Conservation (phyloP, 305 asterid species). For the Solanum hybrid region DNA sequence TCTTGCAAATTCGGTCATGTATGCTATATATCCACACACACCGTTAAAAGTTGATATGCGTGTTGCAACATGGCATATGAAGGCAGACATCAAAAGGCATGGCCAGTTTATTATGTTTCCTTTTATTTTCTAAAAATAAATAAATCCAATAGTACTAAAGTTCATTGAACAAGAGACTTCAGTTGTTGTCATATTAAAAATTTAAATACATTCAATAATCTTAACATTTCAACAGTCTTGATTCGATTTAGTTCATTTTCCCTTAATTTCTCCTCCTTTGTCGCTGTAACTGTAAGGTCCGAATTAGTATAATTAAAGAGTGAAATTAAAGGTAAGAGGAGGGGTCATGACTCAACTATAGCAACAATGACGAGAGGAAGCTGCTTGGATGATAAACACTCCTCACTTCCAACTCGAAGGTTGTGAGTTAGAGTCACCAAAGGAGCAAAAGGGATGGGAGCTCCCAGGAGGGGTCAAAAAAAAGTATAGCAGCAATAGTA, state of each 20-base stretch:
- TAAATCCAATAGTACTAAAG: neutral
- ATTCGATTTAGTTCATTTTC: neutral
- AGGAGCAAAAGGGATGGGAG: neutral
- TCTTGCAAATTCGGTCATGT: neutral
- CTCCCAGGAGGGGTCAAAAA: neutral
- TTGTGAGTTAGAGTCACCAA: neutral
- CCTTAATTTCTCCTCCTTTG: neutral
- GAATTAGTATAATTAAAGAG: neutral
- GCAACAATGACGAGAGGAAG: neutral
- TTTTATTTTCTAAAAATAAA: neutral
- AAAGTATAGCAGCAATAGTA: neutral
- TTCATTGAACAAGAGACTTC: neutral
- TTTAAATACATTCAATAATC: neutral
- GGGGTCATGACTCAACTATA: neutral
- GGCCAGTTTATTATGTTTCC: neutral
- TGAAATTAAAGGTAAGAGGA: neutral
- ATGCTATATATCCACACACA: neutral
- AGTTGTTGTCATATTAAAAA: neutral
- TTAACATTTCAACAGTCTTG: neutral
- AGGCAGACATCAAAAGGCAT: neutral
- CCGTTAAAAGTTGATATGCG: neutral
- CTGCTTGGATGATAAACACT: neutral
- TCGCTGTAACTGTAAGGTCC: neutral
- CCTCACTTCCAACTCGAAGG: neutral
- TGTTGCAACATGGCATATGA: neutral